Evolutionary conservation across 2,329 filamentous ascomycete genomes (phyloP).

Genomic region (Dothiorella sarmentorum): DNA sequence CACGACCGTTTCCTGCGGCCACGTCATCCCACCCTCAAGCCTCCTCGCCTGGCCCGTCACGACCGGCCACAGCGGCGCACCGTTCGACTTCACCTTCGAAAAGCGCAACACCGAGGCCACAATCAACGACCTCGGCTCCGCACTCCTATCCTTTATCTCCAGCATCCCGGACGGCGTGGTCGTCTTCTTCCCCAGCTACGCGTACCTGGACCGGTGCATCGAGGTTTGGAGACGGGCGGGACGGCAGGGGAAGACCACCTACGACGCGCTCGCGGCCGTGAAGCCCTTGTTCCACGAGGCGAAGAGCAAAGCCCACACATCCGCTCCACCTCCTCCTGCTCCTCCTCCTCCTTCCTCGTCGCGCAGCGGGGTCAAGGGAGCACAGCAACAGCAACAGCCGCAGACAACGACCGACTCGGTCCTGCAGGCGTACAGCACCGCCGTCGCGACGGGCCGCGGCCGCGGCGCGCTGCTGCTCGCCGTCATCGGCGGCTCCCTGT

Average conservation of each 20-base stretch:
- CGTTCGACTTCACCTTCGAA: constrained; percentile 86
- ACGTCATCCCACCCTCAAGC: constrained; percentile 83
- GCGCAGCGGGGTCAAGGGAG: too few relatives aligned
- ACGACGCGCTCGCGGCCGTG: constrained; percentile 55
- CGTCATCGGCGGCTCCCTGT: constrained; percentile 91
- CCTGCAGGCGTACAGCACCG: constrained; percentile 67
- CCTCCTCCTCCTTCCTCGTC: too few relatives aligned
- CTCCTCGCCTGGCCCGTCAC: constrained; percentile 73
- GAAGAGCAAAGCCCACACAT: constrained; percentile 23
- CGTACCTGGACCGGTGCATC: constrained; percentile 74
- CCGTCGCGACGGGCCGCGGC: constrained; percentile 52
- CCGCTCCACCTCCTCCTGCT: too few relatives aligned
- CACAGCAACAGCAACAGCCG: constrained; percentile 18
- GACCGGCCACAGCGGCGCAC: constrained; percentile 44
- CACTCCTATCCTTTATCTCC: constrained; percentile 67
- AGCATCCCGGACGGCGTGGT: constrained; percentile 85
- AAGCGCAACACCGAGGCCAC: constrained; percentile 66
- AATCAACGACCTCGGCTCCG: constrained; percentile 69
- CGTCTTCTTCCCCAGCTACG: constrained; percentile 93
- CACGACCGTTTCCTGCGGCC: constrained; percentile 83
- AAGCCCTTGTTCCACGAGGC: constrained; percentile 52
- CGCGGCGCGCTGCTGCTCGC: constrained; percentile 79
- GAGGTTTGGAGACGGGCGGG: constrained; percentile 38
- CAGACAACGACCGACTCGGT: constrained; percentile 58
- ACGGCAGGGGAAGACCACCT: constrained; percentile 45